Conservation (phyloP, 1,284 basidiomycete species). For the Tylopilus sp. region DNA sequence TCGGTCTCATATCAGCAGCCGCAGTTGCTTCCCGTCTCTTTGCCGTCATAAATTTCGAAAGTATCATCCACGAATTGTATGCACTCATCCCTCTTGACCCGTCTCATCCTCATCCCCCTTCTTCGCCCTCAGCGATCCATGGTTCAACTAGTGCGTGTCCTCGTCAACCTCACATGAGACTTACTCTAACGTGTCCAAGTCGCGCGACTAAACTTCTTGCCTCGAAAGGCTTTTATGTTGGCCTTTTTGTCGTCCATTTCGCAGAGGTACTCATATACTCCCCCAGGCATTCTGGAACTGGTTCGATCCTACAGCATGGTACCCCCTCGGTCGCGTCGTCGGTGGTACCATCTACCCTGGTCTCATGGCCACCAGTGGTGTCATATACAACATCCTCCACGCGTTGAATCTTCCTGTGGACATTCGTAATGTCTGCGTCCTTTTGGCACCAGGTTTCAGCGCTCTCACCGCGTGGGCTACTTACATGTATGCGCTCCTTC, state of each 20-base stretch:
- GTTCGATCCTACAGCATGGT: slow-evolving; percentile 99
- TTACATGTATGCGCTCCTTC: slow-evolving; percentile 66
- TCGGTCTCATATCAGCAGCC: slow-evolving; percentile 84
- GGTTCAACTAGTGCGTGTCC: slow-evolving; percentile 88
- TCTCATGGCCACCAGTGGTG: slow-evolving; percentile 94
- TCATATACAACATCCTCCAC: slow-evolving; percentile 91
- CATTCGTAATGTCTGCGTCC: slow-evolving; percentile 95
- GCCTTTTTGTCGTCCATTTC: slow-evolving; percentile 28
- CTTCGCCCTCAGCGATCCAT: slow-evolving; percentile 69
- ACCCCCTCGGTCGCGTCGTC: slow-evolving; percentile 95
- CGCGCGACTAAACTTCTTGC: slow-evolving; percentile 87
- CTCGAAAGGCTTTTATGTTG: slow-evolving; percentile 89
- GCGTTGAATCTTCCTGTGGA: slow-evolving; percentile 92
- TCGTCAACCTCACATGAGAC: neutral
- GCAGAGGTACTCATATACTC: slow-evolving; percentile 2
- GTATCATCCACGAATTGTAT: slow-evolving; percentile 98
- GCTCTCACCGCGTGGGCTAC: slow-evolving; percentile 97
- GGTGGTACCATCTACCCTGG: slow-evolving; percentile 98
- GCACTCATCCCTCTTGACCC: slow-evolving; percentile 32
- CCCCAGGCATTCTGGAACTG: slow-evolving; percentile 97
- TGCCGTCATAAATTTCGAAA: slow-evolving; percentile 97
- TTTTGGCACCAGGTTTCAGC: slow-evolving; percentile 95
- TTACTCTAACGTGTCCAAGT: slow-evolving; percentile 42
- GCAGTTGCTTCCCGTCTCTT: slow-evolving; percentile 95
- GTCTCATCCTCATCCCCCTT: slow-evolving; percentile 10